Percentiles rank a stretch among this genome's conserved stretches.
phyloP scores from a whole-genome alignment of 2,329 filamentous ascomycete genomes.

The Magnaporthiopsis incrustans region DNA sequence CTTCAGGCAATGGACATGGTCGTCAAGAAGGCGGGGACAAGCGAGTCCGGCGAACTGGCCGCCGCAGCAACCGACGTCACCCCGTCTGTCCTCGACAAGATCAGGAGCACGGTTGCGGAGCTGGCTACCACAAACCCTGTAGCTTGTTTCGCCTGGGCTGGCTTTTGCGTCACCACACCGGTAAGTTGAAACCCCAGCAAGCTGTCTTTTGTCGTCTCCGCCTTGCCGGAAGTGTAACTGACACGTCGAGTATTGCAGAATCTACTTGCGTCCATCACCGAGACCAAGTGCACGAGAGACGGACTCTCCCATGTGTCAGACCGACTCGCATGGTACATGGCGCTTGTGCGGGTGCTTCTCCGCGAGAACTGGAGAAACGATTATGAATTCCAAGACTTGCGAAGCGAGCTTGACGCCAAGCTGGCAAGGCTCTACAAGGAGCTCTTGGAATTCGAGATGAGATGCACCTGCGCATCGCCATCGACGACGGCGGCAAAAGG shows the following conservation, averaged over 20 bases:
- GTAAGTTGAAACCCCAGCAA: not conserved
- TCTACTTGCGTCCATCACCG: not conserved
- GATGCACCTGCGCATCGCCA: too few relatives aligned
- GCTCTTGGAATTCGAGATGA: too few relatives aligned
- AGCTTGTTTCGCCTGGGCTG: slow-evolving; percentile 1
- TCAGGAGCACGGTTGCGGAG: not conserved
- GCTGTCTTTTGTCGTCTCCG: too few relatives aligned
- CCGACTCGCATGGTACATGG: slow-evolving; percentile 2
- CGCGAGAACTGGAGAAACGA: not conserved
- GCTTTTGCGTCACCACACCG: slow-evolving; percentile 1
- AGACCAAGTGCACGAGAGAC: not conserved
- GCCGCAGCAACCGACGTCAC: not conserved
- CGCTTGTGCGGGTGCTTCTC: not conserved
- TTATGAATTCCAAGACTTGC: not conserved
- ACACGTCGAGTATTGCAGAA: not conserved
- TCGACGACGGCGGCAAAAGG: too few relatives aligned
- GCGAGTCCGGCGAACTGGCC: not conserved
- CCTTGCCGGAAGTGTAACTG: not conserved
- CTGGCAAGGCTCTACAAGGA: too few relatives aligned
- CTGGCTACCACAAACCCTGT: not conserved
- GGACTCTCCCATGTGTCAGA: not conserved
- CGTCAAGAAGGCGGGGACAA: not conserved
- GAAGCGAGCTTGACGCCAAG: not conserved
- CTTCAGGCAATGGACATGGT: slow-evolving; percentile 1
- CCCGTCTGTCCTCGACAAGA: not conserved